Percentiles rank a stretch among this genome's conserved stretches.
These are phyloP conservation scores for Apiospora sp. DNA, from an alignment of 2,329 filamentous ascomycete genomes.

Conservation along the genomic window DNA sequence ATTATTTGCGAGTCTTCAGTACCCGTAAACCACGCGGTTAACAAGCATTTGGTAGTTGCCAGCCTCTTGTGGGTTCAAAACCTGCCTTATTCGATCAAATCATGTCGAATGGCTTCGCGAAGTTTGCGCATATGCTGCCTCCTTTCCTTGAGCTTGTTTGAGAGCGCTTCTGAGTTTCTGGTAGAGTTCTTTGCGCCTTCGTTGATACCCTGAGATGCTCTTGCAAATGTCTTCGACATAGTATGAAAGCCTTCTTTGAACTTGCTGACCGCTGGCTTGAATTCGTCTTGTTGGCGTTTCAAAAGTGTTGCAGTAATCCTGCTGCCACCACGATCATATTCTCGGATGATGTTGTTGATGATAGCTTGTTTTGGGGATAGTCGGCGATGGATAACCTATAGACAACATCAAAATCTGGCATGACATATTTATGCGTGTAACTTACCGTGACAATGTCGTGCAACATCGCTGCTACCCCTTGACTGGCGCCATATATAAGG, in stretches of 20 bases:
- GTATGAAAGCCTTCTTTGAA: neutral
- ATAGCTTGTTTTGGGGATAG: constrained; percentile 13
- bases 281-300: constrained; percentile 19
- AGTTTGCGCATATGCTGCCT: neutral
- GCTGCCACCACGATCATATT: constrained; percentile 16
- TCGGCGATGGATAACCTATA: constrained; percentile 19
- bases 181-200: neutral
- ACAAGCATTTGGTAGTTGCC: neutral
- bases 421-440: neutral
- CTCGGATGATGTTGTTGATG: neutral
- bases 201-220: neutral
- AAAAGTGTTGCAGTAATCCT: constrained; percentile 16
- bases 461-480: constrained; percentile 21
- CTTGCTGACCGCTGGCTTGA: neutral
- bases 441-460: constrained; percentile 22
- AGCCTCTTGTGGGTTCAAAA: neutral
- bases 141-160: neutral
- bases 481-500: constrained; percentile 12
- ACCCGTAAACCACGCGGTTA: neutral
- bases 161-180: neutral
- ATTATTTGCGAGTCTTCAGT: neutral
- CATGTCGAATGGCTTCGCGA: neutral
- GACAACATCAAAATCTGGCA: neutral
- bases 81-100: neutral
- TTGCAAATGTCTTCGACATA: neutral